phyloP scores from a whole-genome alignment of 345 rosid genomes.

The Eucalyptus marginata region DNA sequence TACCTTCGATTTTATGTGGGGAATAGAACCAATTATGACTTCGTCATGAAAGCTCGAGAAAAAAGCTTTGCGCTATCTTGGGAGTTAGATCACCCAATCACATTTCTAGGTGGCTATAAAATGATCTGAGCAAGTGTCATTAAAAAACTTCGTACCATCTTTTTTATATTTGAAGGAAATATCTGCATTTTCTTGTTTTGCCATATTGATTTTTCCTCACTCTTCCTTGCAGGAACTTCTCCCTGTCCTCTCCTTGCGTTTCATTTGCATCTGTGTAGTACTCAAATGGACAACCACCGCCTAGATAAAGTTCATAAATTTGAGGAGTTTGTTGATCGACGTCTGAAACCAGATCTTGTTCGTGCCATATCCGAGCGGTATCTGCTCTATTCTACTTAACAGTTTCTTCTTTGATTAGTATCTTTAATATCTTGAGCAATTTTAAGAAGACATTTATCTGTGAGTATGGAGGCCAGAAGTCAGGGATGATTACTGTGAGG shows the following conservation, averaged over 20 bases:
- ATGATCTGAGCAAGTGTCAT: not conserved
- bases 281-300: constrained; percentile 31
- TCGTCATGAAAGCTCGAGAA: not conserved
- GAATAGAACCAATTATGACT: not conserved
- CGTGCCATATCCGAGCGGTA: constrained; percentile 55
- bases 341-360: constrained; percentile 77
- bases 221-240: not conserved
- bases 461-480: not conserved
- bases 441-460: not conserved
- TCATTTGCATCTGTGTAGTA: not conserved
- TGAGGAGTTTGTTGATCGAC: constrained; percentile 76
- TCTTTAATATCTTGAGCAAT: not conserved
- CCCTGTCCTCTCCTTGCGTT: not conserved
- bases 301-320: constrained; percentile 50
- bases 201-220: not conserved
- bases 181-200: not conserved
- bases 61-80: not conserved
- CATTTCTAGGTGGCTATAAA: not conserved
- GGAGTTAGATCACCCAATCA: not conserved
- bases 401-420: not conserved
- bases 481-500: not conserved
- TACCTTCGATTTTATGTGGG: not conserved
- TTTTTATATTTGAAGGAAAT: not conserved
- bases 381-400: not conserved
- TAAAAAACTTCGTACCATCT: not conserved